phyloP scores from a whole-genome alignment of 192 early-diverging fungal species.

The Geranomyces variabilis region DNA sequence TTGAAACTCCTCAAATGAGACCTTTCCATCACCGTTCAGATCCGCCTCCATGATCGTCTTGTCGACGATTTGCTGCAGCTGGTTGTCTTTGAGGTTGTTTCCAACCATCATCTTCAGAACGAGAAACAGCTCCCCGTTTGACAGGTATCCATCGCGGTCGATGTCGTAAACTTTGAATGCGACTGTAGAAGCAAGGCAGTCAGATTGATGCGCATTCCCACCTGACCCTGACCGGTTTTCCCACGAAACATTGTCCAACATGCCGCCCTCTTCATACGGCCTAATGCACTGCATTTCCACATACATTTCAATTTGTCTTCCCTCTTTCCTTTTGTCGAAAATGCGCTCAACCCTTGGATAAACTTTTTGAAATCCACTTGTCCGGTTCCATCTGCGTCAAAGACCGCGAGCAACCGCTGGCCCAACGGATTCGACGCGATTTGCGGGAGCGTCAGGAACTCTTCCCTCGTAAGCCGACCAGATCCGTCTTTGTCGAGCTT shows the following conservation, averaged over 20 bases:
- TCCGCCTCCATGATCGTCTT: slow-evolving; percentile 99
- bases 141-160: slow-evolving; percentile 98
- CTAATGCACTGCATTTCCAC: slow-evolving; percentile 23
- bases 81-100: slow-evolving; percentile 91
- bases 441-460: slow-evolving; percentile 95
- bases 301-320: slow-evolving; percentile 92
- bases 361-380: slow-evolving; percentile 99
- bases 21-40: slow-evolving; percentile 90
- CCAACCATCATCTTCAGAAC: slow-evolving; percentile 99
- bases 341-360: slow-evolving; percentile 90
- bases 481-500: slow-evolving; percentile 97
- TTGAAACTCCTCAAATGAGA: slow-evolving; percentile 96
- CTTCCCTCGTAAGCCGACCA: slow-evolving; percentile 96
- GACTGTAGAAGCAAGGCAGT: slow-evolving; percentile 52
- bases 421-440: slow-evolving; percentile 98
- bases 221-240: no score
- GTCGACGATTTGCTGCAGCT: slow-evolving; percentile 99
- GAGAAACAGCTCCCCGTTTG: slow-evolving; percentile 97
- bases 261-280: no score
- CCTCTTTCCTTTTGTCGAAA: slow-evolving; percentile 93
- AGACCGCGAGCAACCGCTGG: slow-evolving; percentile 92
- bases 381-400: slow-evolving; percentile 97
- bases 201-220: neutral
- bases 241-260: no score
- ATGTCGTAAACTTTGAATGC: slow-evolving; percentile 99